These are phyloP conservation scores for Aspergillus cavernicola DNA, from an alignment of 495 filamentous ascomycete genomes.

Conservation along the genomic window DNA sequence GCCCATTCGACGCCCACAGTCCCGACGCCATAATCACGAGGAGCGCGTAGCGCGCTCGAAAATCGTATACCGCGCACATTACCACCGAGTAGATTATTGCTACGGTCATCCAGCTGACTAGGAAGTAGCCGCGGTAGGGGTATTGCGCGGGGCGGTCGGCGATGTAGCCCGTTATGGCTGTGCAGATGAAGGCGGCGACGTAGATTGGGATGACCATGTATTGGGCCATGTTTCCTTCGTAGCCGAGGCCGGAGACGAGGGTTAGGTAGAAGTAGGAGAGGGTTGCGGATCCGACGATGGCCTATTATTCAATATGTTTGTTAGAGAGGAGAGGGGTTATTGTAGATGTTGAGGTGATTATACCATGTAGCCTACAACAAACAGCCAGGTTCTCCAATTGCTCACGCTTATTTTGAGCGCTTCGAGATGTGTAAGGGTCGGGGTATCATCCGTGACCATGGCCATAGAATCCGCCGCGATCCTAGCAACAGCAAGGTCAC, in stretches of 20 bases:
- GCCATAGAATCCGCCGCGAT: slow-evolving; percentile 14
- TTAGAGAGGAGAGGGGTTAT: not conserved
- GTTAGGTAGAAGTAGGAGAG: slow-evolving; percentile 50
- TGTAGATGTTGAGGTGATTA: not conserved
- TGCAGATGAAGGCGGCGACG: slow-evolving; percentile 38
- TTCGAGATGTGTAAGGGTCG: not conserved
- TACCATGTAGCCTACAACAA: slow-evolving; percentile 31
- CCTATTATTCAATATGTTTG: not conserved
- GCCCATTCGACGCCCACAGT: slow-evolving; percentile 45
- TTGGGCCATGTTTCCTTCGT: slow-evolving; percentile 31
- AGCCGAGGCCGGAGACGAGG: slow-evolving; percentile 42
- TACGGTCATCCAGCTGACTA: slow-evolving; percentile 36
- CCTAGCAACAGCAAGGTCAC: slow-evolving; percentile 23
- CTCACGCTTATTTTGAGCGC: slow-evolving; percentile 12
- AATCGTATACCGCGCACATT: slow-evolving; percentile 40
- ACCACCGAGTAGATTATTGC: slow-evolving; percentile 40
- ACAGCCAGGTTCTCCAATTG: slow-evolving; percentile 27
- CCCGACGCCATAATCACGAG: slow-evolving; percentile 49
- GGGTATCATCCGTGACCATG: slow-evolving; percentile 10
- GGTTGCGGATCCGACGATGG: slow-evolving; percentile 2
- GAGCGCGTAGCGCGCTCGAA: slow-evolving; percentile 48
- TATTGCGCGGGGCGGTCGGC: slow-evolving; percentile 27
- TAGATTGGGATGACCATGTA: slow-evolving; percentile 34
- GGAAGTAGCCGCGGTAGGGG: slow-evolving; percentile 22
- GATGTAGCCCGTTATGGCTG: slow-evolving; percentile 15